A percentile compares a stretch with the other conserved stretches of the same genome.
phyloP scores from a whole-genome alignment of 139 green algal genomes.

The Penium margaritaceum region DNA sequence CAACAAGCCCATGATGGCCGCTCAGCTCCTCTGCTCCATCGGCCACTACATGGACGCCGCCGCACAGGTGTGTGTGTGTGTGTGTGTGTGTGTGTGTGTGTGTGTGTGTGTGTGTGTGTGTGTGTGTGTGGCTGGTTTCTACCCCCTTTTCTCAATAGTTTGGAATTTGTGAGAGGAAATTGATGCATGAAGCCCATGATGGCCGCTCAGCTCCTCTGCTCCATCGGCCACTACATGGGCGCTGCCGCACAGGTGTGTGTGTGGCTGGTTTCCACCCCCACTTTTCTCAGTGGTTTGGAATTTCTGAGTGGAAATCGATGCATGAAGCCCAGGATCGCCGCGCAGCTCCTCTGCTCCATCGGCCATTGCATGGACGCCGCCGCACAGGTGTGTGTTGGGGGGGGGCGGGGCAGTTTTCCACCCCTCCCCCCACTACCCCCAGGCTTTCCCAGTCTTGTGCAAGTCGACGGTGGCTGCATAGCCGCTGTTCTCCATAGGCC shows the following conservation, averaged over 20 bases:
- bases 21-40: slow-evolving; percentile 36
- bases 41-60: slow-evolving; percentile 28
- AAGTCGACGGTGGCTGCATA: slow-evolving; percentile 24
- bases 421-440: no score
- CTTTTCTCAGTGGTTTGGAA: slow-evolving; percentile 24
- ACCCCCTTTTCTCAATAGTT: slow-evolving; percentile 30
- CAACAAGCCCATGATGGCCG: slow-evolving; percentile 15
- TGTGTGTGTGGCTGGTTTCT: slow-evolving; percentile 20
- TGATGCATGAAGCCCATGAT: slow-evolving; percentile 10
- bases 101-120: not conserved
- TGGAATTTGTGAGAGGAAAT: no score
- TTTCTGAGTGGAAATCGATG: no score
- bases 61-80: slow-evolving; percentile 15
- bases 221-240: slow-evolving; percentile 23
- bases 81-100: not conserved
- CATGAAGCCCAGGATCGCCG: slow-evolving; percentile 14
- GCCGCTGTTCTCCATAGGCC: slow-evolving; percentile 28
- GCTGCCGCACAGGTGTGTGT: slow-evolving; percentile 28
- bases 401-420: no score
- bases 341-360: slow-evolving; percentile 36
- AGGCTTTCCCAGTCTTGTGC: no score
- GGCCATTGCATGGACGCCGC: slow-evolving; percentile 27
- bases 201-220: slow-evolving; percentile 37
- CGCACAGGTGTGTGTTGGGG: slow-evolving; percentile 11
- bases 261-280: slow-evolving; percentile 12